Evolutionary conservation across 116 monocot species (phyloP), one percentile per base, ranked within the genome.

Genomic region (Dioscorea cayenensis): DNA sequence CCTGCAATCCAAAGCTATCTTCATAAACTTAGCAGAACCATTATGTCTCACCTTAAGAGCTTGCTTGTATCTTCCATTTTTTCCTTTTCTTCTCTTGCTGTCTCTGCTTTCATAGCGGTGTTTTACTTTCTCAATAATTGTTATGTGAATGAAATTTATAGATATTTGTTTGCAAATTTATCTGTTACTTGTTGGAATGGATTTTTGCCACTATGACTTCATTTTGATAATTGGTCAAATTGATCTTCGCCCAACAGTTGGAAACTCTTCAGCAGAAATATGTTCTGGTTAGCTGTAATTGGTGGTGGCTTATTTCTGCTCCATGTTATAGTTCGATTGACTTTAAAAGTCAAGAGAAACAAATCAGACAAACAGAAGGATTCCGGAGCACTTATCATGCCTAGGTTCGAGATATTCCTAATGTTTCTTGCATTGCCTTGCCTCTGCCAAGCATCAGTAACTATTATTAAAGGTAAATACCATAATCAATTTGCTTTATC

Each of bases 221-320:
- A 43, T 43, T 43, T 43, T 43, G 11, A 43, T 43, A 10, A 43
- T 43, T 43, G 43, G 43, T 66, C 49, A 63, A 70, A n/a, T 35
- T 82, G 22, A 76, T 66, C 32, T 36, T 38, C 3, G n/a, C 18
- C 17, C 36, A 6, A 79, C 74, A 96, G 95, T 76, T 99, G 99
- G 99, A 84, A 66, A 13, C 72, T 83, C 36, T 99, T 99, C 64
- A 85, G 79, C 51, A 74, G 89, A 49, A 86, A 87, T 82, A 91
- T 99, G 85, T 94, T 99, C 63, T 99, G 99, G 99, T 70, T 99
- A 71, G 94, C 83, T 62, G 73, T 89, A 59, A 85, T 93, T 66
- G 83, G 86, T 52, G 99, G 89, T 70, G 81, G 84, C 37, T 72
- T 94, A 35, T 63, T 83, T 25, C 32, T 80, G 11, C 72, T 91